These are phyloP conservation scores for Blastocladiella emersonii DNA, from an alignment of 371 early-diverging fungal genomes.

Conservation along the genomic window DNA sequence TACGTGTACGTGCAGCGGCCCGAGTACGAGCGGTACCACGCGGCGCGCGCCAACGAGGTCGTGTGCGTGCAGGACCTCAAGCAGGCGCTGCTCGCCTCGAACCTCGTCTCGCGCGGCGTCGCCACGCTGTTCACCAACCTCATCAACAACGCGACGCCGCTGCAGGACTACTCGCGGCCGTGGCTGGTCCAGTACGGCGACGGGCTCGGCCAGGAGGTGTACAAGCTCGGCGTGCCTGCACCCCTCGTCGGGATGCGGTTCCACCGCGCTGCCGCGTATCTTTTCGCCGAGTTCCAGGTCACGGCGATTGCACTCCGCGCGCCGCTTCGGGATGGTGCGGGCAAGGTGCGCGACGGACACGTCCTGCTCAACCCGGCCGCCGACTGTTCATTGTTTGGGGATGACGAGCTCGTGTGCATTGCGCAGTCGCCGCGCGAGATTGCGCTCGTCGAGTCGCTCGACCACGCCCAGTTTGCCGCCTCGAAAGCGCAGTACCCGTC, in stretches of 20 bases:
- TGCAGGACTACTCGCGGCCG: slow-evolving; percentile 41
- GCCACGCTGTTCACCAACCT: slow-evolving; percentile 54
- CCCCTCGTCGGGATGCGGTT: slow-evolving; percentile 43
- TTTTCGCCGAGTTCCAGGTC: slow-evolving; percentile 54
- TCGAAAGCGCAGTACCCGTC: too few species aligned
- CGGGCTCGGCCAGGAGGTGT: slow-evolving; percentile 54
- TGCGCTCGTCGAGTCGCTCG: slow-evolving; percentile 13
- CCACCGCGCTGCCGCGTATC: slow-evolving; percentile 37
- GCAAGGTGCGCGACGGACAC: slow-evolving; percentile 16
- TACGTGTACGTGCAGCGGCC: slow-evolving; percentile 54
- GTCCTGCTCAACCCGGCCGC: slow-evolving; percentile 51
- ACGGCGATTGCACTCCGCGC: slow-evolving; percentile 47
- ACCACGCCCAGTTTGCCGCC: too few species aligned
- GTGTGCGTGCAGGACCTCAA: slow-evolving; percentile 57
- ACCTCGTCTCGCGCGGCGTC: slow-evolving; percentile 47
- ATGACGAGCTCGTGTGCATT: slow-evolving; percentile 44
- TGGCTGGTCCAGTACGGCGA: slow-evolving; percentile 70
- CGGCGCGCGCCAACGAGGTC: slow-evolving; percentile 40
- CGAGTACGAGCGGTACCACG: slow-evolving; percentile 49
- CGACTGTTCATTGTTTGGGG: slow-evolving; percentile 29
- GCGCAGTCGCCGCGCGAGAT: slow-evolving; percentile 45
- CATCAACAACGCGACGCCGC: slow-evolving; percentile 41
- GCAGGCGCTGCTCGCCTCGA: slow-evolving; percentile 52
- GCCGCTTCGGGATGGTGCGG: slow-evolving; percentile 10
- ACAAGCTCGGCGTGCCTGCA: slow-evolving; percentile 31